Base-by-base conservation (phyloP, 2,329 filamentous ascomycete genomes). In the Claviceps quebecensis region DNA sequence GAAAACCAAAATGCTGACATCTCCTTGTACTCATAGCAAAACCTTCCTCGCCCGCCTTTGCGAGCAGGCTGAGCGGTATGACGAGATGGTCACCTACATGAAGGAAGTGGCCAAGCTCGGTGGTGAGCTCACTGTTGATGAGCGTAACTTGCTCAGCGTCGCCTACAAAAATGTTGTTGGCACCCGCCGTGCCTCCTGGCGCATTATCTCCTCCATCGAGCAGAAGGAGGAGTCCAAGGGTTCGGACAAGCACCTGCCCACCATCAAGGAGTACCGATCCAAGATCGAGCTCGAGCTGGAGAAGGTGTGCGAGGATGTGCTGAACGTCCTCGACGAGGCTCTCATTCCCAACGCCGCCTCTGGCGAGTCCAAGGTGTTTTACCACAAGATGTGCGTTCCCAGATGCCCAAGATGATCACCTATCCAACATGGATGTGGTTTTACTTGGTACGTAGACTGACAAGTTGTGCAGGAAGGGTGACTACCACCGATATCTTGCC, bases 61-160 rank as follows among this genome's bases (percentile, higher is more conserved):
- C 81, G 93, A 97, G 87, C 93, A 98, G 84, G 93, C 93, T 71
- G 93, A 97, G 82, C 91, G 91, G 70, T 98, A 98, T 77, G 91
- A 98, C 91, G 93, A 97, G 77, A 97, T 97, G 91, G 91, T 97
- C 65, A 89, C 84, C 69, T 96, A 91, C 79, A 97, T 97, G 93
- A 97, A 97, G 87, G 89, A 96, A 85, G 91, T 97, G 66, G 91
- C 91, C 73, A 94, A 95, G 77, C 71, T 84, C 62, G 80, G 78
- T 61, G 78, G 80, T 65, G 86, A 90, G 73, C 84, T 91, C 66
- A 84, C 83, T 59, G 91, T 97, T 64, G 91, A 97, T 72, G 93
- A 98, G 84, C 88, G 91, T 73, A 97, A 97, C 77, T 86, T 98
- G 59, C 84, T 98, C 60, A 95, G 88, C 60, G 93, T 97, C 66